These are phyloP conservation scores for Tephrocybe sp. DNA, from an alignment of 768 basidiomycete species.

Conservation along the genomic window DNA sequence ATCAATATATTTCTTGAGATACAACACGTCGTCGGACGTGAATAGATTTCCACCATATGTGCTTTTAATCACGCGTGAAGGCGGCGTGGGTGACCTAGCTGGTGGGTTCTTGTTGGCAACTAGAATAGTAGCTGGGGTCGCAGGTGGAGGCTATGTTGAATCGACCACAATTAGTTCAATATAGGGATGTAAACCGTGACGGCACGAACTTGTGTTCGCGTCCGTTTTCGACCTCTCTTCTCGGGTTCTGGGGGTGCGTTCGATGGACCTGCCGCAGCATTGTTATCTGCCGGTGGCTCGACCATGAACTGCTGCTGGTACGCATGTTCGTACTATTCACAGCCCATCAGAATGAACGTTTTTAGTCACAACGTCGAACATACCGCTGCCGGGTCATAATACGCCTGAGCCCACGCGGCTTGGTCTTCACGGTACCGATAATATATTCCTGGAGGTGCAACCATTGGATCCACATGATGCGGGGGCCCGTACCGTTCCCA, in stretches of 20 bases:
- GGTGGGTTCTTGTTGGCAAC: constrained; percentile 69
- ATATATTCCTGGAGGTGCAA: constrained; percentile 48
- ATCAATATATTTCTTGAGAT: constrained; percentile 86
- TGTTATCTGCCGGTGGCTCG: constrained; percentile 37
- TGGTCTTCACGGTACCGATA: constrained; percentile 69
- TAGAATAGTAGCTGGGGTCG: constrained; percentile 63
- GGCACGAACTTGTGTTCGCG: constrained; percentile 47
- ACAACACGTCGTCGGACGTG: constrained; percentile 79
- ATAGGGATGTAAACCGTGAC: constrained; percentile 5
- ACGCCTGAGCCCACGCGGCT: constrained; percentile 49
- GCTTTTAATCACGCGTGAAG: constrained; percentile 81
- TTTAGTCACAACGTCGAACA: constrained; percentile 20
- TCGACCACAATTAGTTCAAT: neutral
- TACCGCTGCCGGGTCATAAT: constrained; percentile 56
- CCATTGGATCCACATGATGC: constrained; percentile 47
- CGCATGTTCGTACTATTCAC: constrained; percentile 51
- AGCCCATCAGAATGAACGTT: neutral
- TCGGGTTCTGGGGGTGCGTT: constrained; percentile 32
- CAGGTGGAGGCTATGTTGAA: constrained; percentile 52
- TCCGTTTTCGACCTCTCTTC: constrained; percentile 70
- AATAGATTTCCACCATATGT: constrained; percentile 89
- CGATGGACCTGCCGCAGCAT: constrained; percentile 40
- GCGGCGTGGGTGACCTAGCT: constrained; percentile 82
- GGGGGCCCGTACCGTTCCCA: constrained; percentile 58
- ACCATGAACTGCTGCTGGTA: constrained; percentile 65